Conservation (phyloP, 2,329 filamentous ascomycete species). For the Lachnellula arida region DNA sequence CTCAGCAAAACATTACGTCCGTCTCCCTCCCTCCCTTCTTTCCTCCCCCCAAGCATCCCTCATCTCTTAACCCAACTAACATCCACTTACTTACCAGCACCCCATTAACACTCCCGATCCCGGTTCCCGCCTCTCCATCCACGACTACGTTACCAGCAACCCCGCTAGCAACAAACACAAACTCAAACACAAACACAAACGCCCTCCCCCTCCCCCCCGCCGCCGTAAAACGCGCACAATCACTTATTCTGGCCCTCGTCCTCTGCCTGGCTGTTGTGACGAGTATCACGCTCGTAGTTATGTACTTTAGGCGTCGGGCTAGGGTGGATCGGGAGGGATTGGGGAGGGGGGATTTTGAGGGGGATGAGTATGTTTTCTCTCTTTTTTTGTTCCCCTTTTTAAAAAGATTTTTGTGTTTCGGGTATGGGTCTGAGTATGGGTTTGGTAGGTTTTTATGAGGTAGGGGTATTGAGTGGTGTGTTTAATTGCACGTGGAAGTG, state of each 20-base stretch:
- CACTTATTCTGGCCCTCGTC: not conserved
- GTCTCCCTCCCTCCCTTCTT: not conserved
- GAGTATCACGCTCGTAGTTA: not conserved
- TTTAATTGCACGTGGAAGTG: not conserved
- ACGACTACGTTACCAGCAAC: not conserved
- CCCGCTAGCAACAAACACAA: not conserved
- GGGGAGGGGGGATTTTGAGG: not conserved
- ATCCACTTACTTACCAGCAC: not conserved
- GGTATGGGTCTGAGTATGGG: too few relatives aligned
- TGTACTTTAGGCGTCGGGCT: not conserved
- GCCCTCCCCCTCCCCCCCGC: not conserved
- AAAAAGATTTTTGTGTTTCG: too few relatives aligned
- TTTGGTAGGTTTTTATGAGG: too few relatives aligned
- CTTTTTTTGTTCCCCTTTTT: too few relatives aligned
- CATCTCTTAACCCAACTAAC: not conserved
- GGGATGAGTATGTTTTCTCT: not conserved
- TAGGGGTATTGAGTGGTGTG: not conserved
- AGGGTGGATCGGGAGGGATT: not conserved
- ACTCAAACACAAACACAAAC: too few relatives aligned
- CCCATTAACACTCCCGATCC: not conserved
- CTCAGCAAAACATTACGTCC: not conserved
- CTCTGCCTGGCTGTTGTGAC: not conserved
- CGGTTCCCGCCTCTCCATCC: too few relatives aligned
- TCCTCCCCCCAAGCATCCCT: not conserved
- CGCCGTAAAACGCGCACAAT: not conserved